These are phyloP conservation scores for Lablab purpureus DNA, from an alignment of 306 rosid species.

Conservation along the genomic window DNA sequence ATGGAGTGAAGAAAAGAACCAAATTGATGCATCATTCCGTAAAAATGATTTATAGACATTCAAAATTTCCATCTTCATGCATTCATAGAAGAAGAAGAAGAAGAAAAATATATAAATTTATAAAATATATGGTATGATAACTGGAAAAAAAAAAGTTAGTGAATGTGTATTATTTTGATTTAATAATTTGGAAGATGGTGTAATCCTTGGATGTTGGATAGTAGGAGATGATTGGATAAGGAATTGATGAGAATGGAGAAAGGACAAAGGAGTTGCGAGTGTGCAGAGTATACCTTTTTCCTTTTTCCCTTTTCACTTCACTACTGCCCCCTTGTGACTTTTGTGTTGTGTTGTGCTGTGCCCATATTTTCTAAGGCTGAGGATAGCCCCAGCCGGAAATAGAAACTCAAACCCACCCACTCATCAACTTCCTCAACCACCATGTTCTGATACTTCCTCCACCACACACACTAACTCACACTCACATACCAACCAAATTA, in stretches of 20 bases:
- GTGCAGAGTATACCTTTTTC: too few species aligned
- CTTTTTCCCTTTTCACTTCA: not conserved
- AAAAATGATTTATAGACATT: too few species aligned
- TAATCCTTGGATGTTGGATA: constrained; percentile 7
- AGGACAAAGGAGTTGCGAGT: constrained; percentile 45
- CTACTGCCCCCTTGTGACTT: not conserved
- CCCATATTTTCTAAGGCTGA: constrained; percentile 48
- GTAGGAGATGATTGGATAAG: constrained; percentile 40
- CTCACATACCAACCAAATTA: not conserved
- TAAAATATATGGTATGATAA: too few species aligned
- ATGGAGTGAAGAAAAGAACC: not conserved
- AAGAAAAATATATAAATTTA: too few species aligned
- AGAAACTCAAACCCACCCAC: not conserved
- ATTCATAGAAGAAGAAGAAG: too few species aligned
- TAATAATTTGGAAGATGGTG: not conserved
- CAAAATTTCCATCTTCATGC: too few species aligned
- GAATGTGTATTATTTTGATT: too few species aligned
- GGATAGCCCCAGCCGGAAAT: constrained; percentile 46
- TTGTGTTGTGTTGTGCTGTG: not conserved
- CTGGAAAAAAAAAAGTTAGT: too few species aligned
- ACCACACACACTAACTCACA: not conserved
- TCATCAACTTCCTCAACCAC: not conserved
- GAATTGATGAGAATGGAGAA: constrained; percentile 7
- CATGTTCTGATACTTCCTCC: constrained; percentile 1
- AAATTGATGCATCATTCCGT: not conserved